Evolutionary conservation across 495 filamentous ascomycete genomes (phyloP).

Genomic region (Penicillium steckii): DNA sequence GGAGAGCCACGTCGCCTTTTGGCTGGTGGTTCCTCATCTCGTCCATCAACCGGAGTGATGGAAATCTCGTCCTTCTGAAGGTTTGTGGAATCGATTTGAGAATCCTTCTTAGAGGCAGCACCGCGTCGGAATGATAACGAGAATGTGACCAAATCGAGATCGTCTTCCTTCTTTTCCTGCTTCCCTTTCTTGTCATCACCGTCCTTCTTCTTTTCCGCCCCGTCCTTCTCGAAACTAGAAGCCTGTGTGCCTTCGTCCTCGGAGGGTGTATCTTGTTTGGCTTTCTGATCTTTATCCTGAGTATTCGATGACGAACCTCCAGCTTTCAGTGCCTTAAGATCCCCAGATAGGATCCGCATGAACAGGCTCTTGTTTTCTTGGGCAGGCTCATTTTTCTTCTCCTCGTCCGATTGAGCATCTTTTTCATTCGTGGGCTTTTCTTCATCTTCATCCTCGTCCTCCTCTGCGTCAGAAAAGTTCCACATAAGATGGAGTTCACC

Average conservation of each 20-base stretch:
- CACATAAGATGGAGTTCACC: conserved; percentile 75
- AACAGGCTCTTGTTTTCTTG: conserved; percentile 24
- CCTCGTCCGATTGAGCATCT: conserved; percentile 19
- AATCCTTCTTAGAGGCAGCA: background rate
- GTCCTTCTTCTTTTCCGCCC: conserved; percentile 7
- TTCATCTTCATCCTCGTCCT: conserved; percentile 27
- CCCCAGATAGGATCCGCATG: conserved; percentile 28
- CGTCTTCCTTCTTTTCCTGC: conserved; percentile 7
- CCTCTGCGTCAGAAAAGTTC: conserved; percentile 70
- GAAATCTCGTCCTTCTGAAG: conserved; percentile 14
- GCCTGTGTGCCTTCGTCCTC: conserved; percentile 10
- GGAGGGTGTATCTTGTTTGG: conserved; percentile 2
- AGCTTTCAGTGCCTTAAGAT: conserved; percentile 6
- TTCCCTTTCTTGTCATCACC: conserved; percentile 8
- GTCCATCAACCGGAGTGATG: conserved; percentile 18
- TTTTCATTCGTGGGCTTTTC: conserved; percentile 5
- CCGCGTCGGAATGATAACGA: conserved; percentile 36
- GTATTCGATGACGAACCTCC: background rate
- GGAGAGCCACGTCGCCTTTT: conserved; percentile 36
- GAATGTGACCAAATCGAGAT: conserved; percentile 32
- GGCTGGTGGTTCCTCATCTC: conserved; percentile 34
- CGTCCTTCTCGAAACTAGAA: background rate
- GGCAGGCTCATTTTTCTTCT: conserved; percentile 16
- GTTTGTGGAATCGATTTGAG: background rate
- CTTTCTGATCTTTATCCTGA: conserved; percentile 1